Evolutionary conservation across 2,329 filamentous ascomycete genomes (phyloP).

Genomic region (Epichloe brachyelytri): DNA sequence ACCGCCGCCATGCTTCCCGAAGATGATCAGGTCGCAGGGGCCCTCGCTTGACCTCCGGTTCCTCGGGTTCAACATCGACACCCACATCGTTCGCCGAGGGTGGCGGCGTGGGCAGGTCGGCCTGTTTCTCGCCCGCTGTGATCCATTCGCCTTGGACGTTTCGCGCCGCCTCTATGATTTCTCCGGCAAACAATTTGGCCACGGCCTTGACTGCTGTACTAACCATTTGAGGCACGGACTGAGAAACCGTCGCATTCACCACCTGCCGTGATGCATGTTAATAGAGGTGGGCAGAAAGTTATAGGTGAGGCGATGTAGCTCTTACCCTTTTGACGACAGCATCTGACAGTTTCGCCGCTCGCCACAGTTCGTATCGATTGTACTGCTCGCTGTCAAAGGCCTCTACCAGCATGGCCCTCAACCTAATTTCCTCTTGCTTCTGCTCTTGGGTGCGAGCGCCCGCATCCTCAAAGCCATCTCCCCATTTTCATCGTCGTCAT

Average conservation of each 20-base stretch:
- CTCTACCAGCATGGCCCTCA: slow-evolving; percentile 48
- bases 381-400: slow-evolving; percentile 55
- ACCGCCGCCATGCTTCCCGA: slow-evolving; percentile 57
- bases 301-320: slow-evolving; percentile 1
- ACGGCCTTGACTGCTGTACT: slow-evolving; percentile 65
- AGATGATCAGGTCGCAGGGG: slow-evolving; percentile 64
- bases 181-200: slow-evolving; percentile 64
- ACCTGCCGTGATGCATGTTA: slow-evolving; percentile 30
- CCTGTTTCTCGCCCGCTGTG: slow-evolving; percentile 43
- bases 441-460: slow-evolving; percentile 54
- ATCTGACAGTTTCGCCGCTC: slow-evolving; percentile 54
- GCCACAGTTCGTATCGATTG: slow-evolving; percentile 57
- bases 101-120: slow-evolving; percentile 34
- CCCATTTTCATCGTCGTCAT: slow-evolving; percentile 43
- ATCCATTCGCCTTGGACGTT: slow-evolving; percentile 62
- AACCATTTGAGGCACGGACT: slow-evolving; percentile 61
- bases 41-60: slow-evolving; percentile 25
- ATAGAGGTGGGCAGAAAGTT: background rate
- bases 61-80: slow-evolving; percentile 18
- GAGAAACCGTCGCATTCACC: slow-evolving; percentile 68
- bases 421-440: slow-evolving; percentile 46
- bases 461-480: slow-evolving; percentile 44
- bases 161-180: slow-evolving; percentile 60
- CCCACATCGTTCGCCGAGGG: slow-evolving; percentile 19
- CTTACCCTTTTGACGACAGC: slow-evolving; percentile 55